Evolutionary conservation across 495 filamentous ascomycete genomes (phyloP).

Genomic region (Pyronema domesticum): DNA sequence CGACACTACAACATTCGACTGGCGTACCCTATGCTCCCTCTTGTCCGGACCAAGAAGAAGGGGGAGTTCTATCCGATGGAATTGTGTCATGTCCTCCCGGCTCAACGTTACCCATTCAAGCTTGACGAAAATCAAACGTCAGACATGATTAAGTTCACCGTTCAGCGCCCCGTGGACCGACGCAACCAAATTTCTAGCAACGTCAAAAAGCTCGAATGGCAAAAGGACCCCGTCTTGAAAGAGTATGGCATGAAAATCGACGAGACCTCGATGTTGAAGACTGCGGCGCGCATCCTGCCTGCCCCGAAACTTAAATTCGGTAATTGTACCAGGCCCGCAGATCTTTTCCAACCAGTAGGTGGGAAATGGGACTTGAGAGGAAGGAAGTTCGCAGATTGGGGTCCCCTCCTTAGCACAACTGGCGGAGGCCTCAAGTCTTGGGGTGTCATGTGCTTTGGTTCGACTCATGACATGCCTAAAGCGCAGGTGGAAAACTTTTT

Average conservation of each 20-base stretch:
- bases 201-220: slow-evolving; percentile 45
- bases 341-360: slow-evolving; percentile 8
- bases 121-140: slow-evolving; percentile 47
- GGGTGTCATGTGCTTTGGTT: slow-evolving; percentile 43
- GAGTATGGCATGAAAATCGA: slow-evolving; percentile 53
- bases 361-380: slow-evolving; percentile 79
- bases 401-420: slow-evolving; percentile 19
- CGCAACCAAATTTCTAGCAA: slow-evolving; percentile 43
- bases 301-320: slow-evolving; percentile 52
- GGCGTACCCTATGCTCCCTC: slow-evolving; percentile 38
- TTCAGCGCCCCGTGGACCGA: slow-evolving; percentile 44
- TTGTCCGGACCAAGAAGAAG: slow-evolving; percentile 51
- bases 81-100: slow-evolving; percentile 37
- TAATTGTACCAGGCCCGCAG: slow-evolving; percentile 18
- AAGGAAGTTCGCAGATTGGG: slow-evolving; percentile 51
- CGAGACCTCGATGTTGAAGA: slow-evolving; percentile 36
- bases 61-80: slow-evolving; percentile 64
- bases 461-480: slow-evolving; percentile 19
- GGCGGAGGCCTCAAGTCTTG: slow-evolving; percentile 39
- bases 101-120: slow-evolving; percentile 68
- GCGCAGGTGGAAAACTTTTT: slow-evolving; percentile 38
- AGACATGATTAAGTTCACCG: slow-evolving; percentile 75
- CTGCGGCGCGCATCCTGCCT: slow-evolving; percentile 52
- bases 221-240: slow-evolving; percentile 44
- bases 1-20: slow-evolving; percentile 44